Conservation (phyloP, 495 filamentous ascomycete genomes). For the Trichoderma erinaceum region DNA sequence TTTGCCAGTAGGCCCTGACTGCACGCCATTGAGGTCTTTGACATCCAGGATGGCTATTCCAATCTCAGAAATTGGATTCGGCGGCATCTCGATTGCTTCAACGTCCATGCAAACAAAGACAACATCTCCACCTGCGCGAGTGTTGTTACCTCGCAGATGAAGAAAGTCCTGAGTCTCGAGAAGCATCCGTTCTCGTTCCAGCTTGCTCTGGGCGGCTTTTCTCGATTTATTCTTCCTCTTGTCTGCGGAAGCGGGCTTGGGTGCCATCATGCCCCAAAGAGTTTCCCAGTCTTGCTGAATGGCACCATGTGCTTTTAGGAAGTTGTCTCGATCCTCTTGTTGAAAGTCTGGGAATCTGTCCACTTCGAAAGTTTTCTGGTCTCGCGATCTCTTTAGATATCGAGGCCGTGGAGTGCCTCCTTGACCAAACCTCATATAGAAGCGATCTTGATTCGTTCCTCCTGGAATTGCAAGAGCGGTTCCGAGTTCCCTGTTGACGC, state of each 20-base stretch:
- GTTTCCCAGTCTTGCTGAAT: slow-evolving; percentile 19
- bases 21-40: slow-evolving; percentile 40
- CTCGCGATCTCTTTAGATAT: slow-evolving; percentile 37
- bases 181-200: slow-evolving; percentile 20
- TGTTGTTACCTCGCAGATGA: slow-evolving; percentile 29
- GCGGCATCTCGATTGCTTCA: slow-evolving; percentile 67
- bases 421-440: slow-evolving; percentile 52
- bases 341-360: slow-evolving; percentile 30
- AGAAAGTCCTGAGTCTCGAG: slow-evolving; percentile 21
- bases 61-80: slow-evolving; percentile 67
- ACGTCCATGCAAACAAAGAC: slow-evolving; percentile 77
- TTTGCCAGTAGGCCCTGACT: slow-evolving; percentile 53
- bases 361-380: slow-evolving; percentile 42
- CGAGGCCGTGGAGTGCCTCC: slow-evolving; percentile 54
- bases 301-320: slow-evolving; percentile 21
- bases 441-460: slow-evolving; percentile 37
- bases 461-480: slow-evolving; percentile 46
- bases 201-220: background rate
- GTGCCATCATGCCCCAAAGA: background rate
- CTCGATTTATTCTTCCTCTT: background rate
- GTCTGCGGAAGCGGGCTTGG: background rate
- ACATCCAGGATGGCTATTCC: slow-evolving; percentile 82
- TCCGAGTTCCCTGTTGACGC: slow-evolving; percentile 50
- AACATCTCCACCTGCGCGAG: slow-evolving; percentile 34
- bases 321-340: slow-evolving; percentile 22